A percentile compares a stretch with the other conserved stretches of the same genome.
Conservation (phyloP, 1,284 basidiomycete species). For the Malassezia sympodialis region DNA sequence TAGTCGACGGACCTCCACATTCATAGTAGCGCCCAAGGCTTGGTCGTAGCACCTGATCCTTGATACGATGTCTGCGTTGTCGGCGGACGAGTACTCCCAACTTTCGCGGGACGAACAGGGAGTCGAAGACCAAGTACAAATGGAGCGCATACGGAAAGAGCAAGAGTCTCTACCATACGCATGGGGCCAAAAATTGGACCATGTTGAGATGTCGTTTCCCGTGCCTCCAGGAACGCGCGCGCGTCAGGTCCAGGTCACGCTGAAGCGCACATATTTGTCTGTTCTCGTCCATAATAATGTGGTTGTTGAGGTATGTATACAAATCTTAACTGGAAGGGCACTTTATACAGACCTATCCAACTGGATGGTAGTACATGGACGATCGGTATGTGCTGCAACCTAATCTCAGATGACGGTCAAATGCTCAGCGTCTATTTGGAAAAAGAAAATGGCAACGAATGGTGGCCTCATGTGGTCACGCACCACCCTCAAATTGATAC, state of each 20-base stretch:
- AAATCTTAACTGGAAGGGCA: conserved; percentile 58
- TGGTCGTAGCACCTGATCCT: background rate
- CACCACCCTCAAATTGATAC: conserved; percentile 96
- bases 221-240: conserved; percentile 77
- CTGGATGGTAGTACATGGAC: conserved; percentile 97
- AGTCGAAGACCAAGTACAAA: conserved; percentile 60
- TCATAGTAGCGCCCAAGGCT: background rate
- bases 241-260: conserved; percentile 63
- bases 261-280: conserved; percentile 71
- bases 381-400: conserved; percentile 55
- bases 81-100: conserved; percentile 61
- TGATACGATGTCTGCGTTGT: conserved; percentile 54
- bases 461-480: conserved; percentile 95
- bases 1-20: background rate
- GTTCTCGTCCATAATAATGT: conserved; percentile 74
- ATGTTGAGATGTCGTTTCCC: conserved; percentile 71
- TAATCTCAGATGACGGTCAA: conserved; percentile 58
- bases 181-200: conserved; percentile 82
- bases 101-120: conserved; percentile 68
- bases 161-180: conserved; percentile 80
- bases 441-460: conserved; percentile 73
- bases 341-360: conserved; percentile 84
- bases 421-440: conserved; percentile 69
- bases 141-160: conserved; percentile 63
- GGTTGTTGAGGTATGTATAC: conserved; percentile 51